These are phyloP conservation scores for Lactarius sp. DNA, from an alignment of 768 basidiomycete species.

Conservation along the genomic window DNA sequence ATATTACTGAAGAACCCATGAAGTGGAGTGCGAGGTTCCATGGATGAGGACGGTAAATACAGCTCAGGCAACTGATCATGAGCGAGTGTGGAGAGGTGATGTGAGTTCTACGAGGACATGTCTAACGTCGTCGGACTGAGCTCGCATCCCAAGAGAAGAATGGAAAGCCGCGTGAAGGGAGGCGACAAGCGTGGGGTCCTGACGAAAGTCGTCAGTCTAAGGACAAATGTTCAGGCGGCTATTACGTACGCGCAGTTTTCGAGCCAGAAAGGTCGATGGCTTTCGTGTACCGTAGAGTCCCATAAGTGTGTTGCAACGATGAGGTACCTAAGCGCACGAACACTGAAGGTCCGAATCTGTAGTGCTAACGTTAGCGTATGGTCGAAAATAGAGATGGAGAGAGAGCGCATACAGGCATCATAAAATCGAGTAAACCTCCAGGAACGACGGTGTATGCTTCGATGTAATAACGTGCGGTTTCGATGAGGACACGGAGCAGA, in stretches of 20 bases:
- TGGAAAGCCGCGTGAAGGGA: conserved; percentile 64
- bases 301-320: conserved; percentile 63
- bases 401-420: conserved; percentile 8
- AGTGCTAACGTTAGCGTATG: background rate
- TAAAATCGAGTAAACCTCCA: conserved; percentile 7
- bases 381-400: background rate
- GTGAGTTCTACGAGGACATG: conserved; percentile 74
- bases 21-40: conserved; percentile 30
- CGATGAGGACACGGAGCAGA: conserved; percentile 14
- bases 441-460: background rate
- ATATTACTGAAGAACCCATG: conserved; percentile 44
- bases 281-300: conserved; percentile 68
- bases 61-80: conserved; percentile 83
- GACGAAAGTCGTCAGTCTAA: conserved; percentile 31
- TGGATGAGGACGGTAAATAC: conserved; percentile 78
- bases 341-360: conserved; percentile 49
- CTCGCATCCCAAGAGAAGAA: conserved; percentile 70
- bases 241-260: conserved; percentile 61
- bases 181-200: conserved; percentile 45
- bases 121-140: conserved; percentile 77
- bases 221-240: background rate
- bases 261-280: conserved; percentile 54
- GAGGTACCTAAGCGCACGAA: conserved; percentile 51
- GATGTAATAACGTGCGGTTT: conserved; percentile 16
- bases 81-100: conserved; percentile 57